Conservation (phyloP, 176 grass and related monocot genomes). For the Ensete glaucum region DNA sequence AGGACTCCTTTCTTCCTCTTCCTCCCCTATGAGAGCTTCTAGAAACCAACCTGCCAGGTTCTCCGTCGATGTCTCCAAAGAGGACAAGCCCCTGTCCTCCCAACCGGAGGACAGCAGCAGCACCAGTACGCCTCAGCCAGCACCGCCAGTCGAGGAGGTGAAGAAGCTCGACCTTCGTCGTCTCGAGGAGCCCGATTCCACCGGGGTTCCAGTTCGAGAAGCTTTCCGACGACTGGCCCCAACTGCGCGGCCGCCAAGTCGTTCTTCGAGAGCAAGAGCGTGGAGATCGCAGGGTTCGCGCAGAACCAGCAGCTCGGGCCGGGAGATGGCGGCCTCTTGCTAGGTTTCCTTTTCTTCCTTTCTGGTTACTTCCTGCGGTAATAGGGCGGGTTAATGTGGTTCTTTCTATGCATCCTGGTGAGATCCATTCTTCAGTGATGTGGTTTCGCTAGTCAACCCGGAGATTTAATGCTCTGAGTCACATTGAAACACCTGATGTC, state of each 20-base stretch:
- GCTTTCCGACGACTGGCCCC: slow-evolving; percentile 78
- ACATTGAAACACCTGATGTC: no score
- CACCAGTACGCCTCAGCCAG: neutral
- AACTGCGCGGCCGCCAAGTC: slow-evolving; percentile 74
- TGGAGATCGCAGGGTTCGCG: slow-evolving; percentile 81
- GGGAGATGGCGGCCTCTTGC: slow-evolving; percentile 63
- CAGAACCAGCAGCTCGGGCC: slow-evolving; percentile 93
- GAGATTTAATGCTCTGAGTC: no score
- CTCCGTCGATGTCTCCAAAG: slow-evolving; percentile 71
- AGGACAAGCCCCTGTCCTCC: slow-evolving; percentile 47
- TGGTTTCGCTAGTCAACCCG: no score
- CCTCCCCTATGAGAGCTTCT: neutral
- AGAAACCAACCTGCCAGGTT: slow-evolving; percentile 22
- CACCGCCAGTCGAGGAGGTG: neutral
- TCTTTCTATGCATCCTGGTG: no score
- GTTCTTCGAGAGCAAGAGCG: slow-evolving; percentile 89
- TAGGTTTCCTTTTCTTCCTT: slow-evolving; percentile 59
- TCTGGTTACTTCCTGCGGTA: slow-evolving; percentile 88
- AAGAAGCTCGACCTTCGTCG: slow-evolving; percentile 50
- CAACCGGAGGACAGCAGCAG: neutral
- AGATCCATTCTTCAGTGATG: no score
- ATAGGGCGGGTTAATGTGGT: neutral
- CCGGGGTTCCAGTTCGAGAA: slow-evolving; percentile 63
- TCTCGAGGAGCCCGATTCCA: slow-evolving; percentile 69
- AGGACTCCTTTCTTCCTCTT: slow-evolving; percentile 13